Percentiles rank a stretch among this genome's conserved stretches.
phyloP scores from a whole-genome alignment of 176 grass and related monocot species.

The Aegilops umbellulata region DNA sequence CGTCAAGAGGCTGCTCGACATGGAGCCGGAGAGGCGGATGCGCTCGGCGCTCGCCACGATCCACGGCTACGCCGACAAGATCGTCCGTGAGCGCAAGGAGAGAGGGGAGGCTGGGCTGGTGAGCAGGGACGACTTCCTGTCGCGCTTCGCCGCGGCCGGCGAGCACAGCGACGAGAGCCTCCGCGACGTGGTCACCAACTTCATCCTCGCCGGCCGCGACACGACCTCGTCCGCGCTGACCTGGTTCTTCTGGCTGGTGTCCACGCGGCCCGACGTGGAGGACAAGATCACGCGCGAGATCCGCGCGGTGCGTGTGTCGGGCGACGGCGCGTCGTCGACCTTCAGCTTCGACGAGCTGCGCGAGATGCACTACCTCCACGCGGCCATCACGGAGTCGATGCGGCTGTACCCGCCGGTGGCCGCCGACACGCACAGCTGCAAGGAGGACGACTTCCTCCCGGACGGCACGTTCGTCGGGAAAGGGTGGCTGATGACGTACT shows the following conservation, averaged over 20 bases:
- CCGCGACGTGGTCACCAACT: constrained; percentile 62
- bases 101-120: not conserved
- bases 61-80: constrained; percentile 35
- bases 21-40: constrained; percentile 41
- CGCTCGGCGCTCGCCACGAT: constrained; percentile 26
- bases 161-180: constrained; percentile 49
- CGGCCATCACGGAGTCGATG: constrained; percentile 66
- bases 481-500: constrained; percentile 50
- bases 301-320: not conserved
- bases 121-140: constrained; percentile 46
- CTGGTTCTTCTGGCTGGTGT: constrained; percentile 82
- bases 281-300: constrained; percentile 52
- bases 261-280: constrained; percentile 41
- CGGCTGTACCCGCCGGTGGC: constrained; percentile 59
- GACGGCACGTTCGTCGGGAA: constrained; percentile 52
- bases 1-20: constrained; percentile 38
- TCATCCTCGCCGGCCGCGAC: constrained; percentile 63
- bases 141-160: constrained; percentile 42
- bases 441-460: constrained; percentile 44
- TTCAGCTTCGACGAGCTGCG: constrained; percentile 55
- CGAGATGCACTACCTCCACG: constrained; percentile 62
- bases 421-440: constrained; percentile 44
- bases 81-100: constrained; percentile 34
- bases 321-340: not conserved
- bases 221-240: constrained; percentile 71